Base-by-base conservation (phyloP, 2,329 filamentous ascomycete genomes). In the Pseudogymnoascus sp. region DNA sequence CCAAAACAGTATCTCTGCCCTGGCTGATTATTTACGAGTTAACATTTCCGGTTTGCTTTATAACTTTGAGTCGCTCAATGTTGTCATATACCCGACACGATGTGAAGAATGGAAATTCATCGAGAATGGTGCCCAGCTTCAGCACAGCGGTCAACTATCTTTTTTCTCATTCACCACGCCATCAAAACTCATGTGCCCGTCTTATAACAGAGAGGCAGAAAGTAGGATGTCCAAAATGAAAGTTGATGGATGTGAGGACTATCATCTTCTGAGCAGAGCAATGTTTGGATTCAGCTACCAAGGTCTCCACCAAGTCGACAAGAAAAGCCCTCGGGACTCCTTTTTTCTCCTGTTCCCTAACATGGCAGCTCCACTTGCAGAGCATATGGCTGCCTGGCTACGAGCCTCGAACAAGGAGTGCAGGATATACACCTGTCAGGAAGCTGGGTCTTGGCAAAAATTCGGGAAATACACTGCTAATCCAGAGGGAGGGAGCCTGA, bases 281-380 rank as follows among this genome's bases (percentile, higher is more conserved):
- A 60, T 71, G 12, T 67, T 71, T 38, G 63, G 62, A n/a, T 63
- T 73, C 2, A 62, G 66, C 18, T 65, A 68, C 44, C 63, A 66
- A 18, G 59, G 60, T 8, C 42, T 72, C 28, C 63, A 68, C 12
- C 67, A 65, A 50, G 33, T 44, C 7, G 16, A 25, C 47, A 63
- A 61, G 44, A 64, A 65, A 50, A 40, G 23, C 2, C 21, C 65
- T 31, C 60, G 62, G 4, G 62, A 74, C 59, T 71, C 70, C 23
- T 79, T 84, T 66, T 84, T 79, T 65, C 69, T 85, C 1, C 72
- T 78, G 1, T 84, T 84, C 60, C 81, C 82, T 0, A 67, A 69
- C 0, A 72, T 74, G 1, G 72, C 73, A 28, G 63, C 66, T 6
- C 63, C 72, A 10, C 74, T 76, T 38, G 73, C 73, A 16, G 66